phyloP scores from a whole-genome alignment of 768 basidiomycete genomes.

The Mrakia hoshinonis region DNA sequence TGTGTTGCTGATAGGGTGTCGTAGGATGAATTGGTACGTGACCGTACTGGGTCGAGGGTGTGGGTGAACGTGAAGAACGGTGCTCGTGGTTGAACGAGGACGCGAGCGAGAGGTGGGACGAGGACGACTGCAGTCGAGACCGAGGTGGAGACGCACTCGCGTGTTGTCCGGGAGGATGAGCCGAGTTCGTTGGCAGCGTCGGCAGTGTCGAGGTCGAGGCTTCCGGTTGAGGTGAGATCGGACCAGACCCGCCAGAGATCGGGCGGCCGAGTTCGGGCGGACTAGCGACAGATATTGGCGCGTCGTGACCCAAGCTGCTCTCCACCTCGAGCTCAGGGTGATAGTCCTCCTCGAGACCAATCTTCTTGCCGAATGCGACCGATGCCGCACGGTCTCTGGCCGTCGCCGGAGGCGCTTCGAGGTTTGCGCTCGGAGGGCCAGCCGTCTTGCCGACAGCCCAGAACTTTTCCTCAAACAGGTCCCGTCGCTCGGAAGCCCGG shows the following conservation, averaged over 20 bases:
- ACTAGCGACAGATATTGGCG: no score
- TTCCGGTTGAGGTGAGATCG: neutral
- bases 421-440: neutral
- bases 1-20: conserved; percentile 2
- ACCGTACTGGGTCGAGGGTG: neutral
- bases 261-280: no score
- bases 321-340: neutral
- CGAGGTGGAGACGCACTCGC: neutral
- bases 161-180: neutral
- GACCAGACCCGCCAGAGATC: no score
- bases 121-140: neutral
- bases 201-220: neutral
- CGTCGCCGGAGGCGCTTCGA: neutral
- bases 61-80: neutral
- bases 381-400: neutral
- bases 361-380: conserved; percentile 3
- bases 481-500: conserved; percentile 81
- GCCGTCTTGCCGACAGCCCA: conserved; percentile 3
- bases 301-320: no score
- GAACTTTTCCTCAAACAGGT: conserved; percentile 83
- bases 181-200: neutral
- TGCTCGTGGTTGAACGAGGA: neutral
- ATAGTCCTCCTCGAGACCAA: neutral
- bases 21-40: neutral
- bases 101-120: neutral